Percentiles rank a stretch among this genome's conserved stretches.
phyloP scores from a whole-genome alignment of 768 basidiomycete genomes.

The Coprinopsis strossmayeri region DNA sequence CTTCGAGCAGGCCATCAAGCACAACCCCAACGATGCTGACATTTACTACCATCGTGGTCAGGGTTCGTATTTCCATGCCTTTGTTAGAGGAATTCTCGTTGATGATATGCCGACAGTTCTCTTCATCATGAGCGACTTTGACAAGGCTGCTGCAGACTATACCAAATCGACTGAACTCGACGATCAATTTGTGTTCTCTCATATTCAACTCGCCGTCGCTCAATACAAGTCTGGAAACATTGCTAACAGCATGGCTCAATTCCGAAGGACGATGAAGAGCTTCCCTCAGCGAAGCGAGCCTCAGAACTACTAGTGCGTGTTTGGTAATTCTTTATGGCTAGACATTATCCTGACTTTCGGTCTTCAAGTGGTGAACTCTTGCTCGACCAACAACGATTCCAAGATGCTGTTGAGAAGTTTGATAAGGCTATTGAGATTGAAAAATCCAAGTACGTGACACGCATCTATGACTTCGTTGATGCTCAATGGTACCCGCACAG shows the following conservation, averaged over 20 bases:
- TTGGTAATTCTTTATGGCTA: not conserved
- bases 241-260: slow-evolving; percentile 83
- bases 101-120: slow-evolving; percentile 45
- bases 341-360: not conserved
- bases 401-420: slow-evolving; percentile 88
- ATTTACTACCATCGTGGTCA: slow-evolving; percentile 99
- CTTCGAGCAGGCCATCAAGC: slow-evolving; percentile 83
- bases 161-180: slow-evolving; percentile 85
- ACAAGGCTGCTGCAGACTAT: slow-evolving; percentile 85
- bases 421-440: slow-evolving; percentile 89
- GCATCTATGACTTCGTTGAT: not conserved
- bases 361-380: slow-evolving; percentile 79
- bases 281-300: slow-evolving; percentile 89
- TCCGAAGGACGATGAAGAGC: slow-evolving; percentile 74
- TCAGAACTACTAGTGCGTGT: slow-evolving; percentile 85
- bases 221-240: slow-evolving; percentile 86
- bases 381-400: slow-evolving; percentile 83
- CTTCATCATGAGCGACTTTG: slow-evolving; percentile 92
- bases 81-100: not conserved
- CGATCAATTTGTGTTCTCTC: slow-evolving; percentile 86
- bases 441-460: slow-evolving; percentile 47
- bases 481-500: slow-evolving; percentile 13
- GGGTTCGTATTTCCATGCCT: slow-evolving; percentile 38
- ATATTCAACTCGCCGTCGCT: slow-evolving; percentile 95
- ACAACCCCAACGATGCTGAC: slow-evolving; percentile 83